Base-by-base conservation (phyloP, 169 alveolate species). In the Cardiosporidium cionae region DNA sequence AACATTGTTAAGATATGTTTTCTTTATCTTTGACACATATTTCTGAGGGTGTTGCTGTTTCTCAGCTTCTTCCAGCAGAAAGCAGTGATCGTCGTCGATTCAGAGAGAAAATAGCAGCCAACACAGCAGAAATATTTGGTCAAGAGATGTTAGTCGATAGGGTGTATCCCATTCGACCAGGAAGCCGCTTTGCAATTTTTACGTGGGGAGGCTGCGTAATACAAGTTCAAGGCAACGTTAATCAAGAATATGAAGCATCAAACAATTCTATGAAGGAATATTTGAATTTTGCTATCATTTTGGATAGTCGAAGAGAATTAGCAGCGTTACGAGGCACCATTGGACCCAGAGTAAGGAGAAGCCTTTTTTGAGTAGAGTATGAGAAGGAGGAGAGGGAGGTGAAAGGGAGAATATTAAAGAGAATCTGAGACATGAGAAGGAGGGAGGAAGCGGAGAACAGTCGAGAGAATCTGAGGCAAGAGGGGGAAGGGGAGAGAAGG, bases 131-230 rank as follows among this genome's bases (percentile, higher is more conserved):
- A 68, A 86, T 88, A 28, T 91, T 89, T 67, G 96, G 95, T 9
- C 75, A 78, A 27, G 95, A 90, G 32, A 66, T 90, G 32, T 84
- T 89, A 9, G 85, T 91, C 1, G 95, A 89, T 65, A 89, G 83
- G 22, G 96, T 87, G n/a, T 74, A 69, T 52, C 69, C 78, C 33
- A 77, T 89, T 32, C 89, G 83, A 9, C 91, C 81, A 5, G 88
- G 89, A 9, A 89, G 88, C 33, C 80, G 86, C 33, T 76, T 91
- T 62, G 92, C 96, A 32, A 83, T 91, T 23, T 91, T 82, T 73
- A 89, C 95, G 32, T 91, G 90, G 91, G 86, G 87, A 27, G 96
- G 95, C 22, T 90, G 95, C 69, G 74, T 87, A 32, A 58, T 90
- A 37, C 96, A 91, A 81, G 85, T 91, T 63, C 82, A 86, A 36